Evolutionary conservation across 2,329 filamentous ascomycete species (phyloP), one percentile per base, ranked within the genome.

Genomic region (Ophiocordyceps camponoti-rufipedis): DNA sequence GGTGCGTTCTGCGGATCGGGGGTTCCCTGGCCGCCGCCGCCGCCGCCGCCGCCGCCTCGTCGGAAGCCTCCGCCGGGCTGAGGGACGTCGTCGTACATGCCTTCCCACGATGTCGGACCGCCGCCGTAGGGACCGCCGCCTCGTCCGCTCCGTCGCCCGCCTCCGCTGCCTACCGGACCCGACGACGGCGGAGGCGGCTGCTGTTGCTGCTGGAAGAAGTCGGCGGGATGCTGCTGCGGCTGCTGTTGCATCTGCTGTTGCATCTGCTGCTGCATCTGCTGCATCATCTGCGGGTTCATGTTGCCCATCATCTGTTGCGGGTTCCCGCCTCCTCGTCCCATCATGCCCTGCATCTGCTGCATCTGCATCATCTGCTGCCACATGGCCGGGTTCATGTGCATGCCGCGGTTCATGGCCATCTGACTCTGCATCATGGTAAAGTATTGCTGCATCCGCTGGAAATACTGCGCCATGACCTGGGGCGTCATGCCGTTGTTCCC

Each of bases 391-490:
- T 85, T 88, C 75, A 80, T 77, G 58, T 66, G 69, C 66, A 82
- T 80, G 58, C 77, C 66, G 54, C 81, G 68, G 71, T 77, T 87
- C 79, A 89, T 89, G 43, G 80, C 82, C 75, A 93, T 85, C 59
- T 91, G 82, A 56, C 89, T 85, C 63, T 94, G 87, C 85, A 94
- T 91, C 74, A 94, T 80, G 47, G 81, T 72, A 62, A 95, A 93
- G 64, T 94, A 94, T 60, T 94, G 85, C 63, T 98, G 91, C 89
- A 98, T 96, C 43, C 88, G 79, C 62, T 94, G 86, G 78, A 91
- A 94, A 66, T 96, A 95, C 61, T 95, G 88, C 2, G 91, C 91
- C 87, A 96, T 95, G 70, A 94, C 81, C 57, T 94, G 87, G 1
- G 89, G 89, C 18, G 85, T 93, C 84, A 96, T 93, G 50, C 82